Evolutionary conservation across 2,329 filamentous ascomycete species (phyloP).

Genomic region (Juglanconis sp.): DNA sequence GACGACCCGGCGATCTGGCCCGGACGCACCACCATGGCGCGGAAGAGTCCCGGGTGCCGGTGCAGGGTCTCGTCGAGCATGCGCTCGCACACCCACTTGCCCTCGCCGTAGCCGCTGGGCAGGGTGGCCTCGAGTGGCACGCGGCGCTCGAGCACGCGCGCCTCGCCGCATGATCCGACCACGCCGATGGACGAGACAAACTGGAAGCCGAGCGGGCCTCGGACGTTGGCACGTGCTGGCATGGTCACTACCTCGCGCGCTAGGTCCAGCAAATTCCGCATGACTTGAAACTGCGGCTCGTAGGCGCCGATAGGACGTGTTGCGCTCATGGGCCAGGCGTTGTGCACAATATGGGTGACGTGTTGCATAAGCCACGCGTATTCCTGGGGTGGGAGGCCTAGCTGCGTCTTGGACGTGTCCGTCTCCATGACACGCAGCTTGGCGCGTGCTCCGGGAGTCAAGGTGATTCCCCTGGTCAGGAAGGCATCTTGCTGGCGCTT

Average conservation of each 20-base stretch:
- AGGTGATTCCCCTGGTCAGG: too few species aligned
- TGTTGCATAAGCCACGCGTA: slow-evolving; percentile 35
- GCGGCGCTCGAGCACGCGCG: slow-evolving; percentile 32
- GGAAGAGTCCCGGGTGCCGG: slow-evolving; percentile 37
- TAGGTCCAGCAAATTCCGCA: slow-evolving; percentile 46
- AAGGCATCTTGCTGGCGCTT: too few species aligned
- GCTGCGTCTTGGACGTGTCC: slow-evolving; percentile 35
- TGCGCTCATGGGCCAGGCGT: slow-evolving; percentile 48
- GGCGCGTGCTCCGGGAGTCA: too few species aligned
- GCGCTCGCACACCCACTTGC: slow-evolving; percentile 48
- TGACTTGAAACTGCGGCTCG: slow-evolving; percentile 37
- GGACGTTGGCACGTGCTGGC: background rate
- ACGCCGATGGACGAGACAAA: slow-evolving; percentile 41
- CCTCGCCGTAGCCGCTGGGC: slow-evolving; percentile 49
- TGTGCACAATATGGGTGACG: slow-evolving; percentile 52
- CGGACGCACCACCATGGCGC: slow-evolving; percentile 39
- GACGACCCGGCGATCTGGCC: slow-evolving; percentile 53
- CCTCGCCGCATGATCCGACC: slow-evolving; percentile 26
- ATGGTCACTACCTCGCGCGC: slow-evolving; percentile 22
- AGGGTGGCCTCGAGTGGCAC: slow-evolving; percentile 38
- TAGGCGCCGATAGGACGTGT: slow-evolving; percentile 36
- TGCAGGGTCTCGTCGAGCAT: slow-evolving; percentile 48
- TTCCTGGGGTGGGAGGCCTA: slow-evolving; percentile 37
- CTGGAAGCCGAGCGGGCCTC: slow-evolving; percentile 30
- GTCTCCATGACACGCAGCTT: slow-evolving; percentile 38